Percentiles rank a stretch among this genome's conserved stretches.
These are phyloP conservation scores for Neophaeococcomyces mojaviensis DNA, from an alignment of 2,329 filamentous ascomycete genomes.

Conservation along the genomic window DNA sequence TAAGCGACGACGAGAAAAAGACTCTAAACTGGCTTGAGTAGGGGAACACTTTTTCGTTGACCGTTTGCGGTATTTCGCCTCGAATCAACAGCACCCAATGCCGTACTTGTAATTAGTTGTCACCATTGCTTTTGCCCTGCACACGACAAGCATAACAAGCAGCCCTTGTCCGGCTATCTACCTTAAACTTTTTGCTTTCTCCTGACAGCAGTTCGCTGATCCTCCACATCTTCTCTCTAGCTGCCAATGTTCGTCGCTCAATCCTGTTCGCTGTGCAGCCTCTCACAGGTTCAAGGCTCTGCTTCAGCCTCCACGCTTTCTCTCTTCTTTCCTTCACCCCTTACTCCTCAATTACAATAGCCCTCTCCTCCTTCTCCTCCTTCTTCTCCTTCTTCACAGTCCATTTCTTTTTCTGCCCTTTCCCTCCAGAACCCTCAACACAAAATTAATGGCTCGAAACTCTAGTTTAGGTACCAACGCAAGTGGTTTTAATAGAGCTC, in stretches of 20 bases:
- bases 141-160: no score
- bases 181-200: no score
- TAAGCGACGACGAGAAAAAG: neutral
- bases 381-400: neutral
- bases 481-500: neutral
- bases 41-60: neutral
- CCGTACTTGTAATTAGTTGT: no score
- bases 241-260: neutral
- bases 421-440: slow-evolving; percentile 6
- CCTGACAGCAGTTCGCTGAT: no score
- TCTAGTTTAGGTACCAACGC: neutral
- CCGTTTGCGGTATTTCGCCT: no score
- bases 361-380: neutral
- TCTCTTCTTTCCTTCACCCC: neutral
- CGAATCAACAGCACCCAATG: no score
- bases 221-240: no score
- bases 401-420: neutral
- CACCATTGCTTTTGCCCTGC: no score
- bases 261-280: neutral
- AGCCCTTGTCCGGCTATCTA: no score
- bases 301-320: neutral
- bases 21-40: neutral
- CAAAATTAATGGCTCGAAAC: slow-evolving; percentile 6
- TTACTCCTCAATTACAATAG: neutral
- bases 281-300: neutral